These are phyloP conservation scores for Tuber microsphaerosporum DNA, from an alignment of 495 filamentous ascomycete genomes.

Conservation along the genomic window DNA sequence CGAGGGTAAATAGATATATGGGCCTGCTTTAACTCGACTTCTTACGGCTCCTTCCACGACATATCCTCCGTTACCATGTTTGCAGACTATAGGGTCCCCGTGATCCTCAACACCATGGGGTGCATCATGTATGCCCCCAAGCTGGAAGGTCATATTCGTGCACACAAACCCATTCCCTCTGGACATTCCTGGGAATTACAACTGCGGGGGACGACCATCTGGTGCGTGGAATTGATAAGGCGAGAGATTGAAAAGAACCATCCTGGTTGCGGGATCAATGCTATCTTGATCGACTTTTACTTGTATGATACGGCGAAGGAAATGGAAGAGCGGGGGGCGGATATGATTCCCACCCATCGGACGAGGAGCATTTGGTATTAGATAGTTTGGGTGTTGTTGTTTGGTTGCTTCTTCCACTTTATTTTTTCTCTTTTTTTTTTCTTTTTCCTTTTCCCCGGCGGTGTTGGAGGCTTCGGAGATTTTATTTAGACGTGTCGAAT, in stretches of 20 bases:
- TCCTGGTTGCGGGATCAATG: conserved; percentile 52
- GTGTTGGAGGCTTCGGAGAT: background rate
- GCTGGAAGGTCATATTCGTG: conserved; percentile 61
- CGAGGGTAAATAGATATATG: conserved; percentile 58
- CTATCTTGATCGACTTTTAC: conserved; percentile 88
- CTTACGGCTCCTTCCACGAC: conserved; percentile 77
- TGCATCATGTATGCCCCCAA: conserved; percentile 77
- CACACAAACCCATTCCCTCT: conserved; percentile 55
- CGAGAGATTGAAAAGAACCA: conserved; percentile 70
- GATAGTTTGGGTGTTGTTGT: background rate
- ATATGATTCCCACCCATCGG: conserved; percentile 78
- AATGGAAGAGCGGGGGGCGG: conserved; percentile 55
- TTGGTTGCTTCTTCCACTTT: background rate
- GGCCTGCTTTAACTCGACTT: conserved; percentile 80
- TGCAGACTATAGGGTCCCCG: conserved; percentile 93
- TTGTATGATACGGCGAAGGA: conserved; percentile 90
- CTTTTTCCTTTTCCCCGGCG: background rate
- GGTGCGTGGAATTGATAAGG: conserved; percentile 83
- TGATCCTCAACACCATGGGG: conserved; percentile 78
- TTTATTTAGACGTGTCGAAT: background rate
- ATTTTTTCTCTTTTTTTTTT: background rate
- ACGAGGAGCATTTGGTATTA: conserved; percentile 96
- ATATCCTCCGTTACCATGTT: conserved; percentile 97
- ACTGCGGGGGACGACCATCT: conserved; percentile 79
- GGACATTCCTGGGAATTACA: conserved; percentile 82